Evolutionary conservation across 768 basidiomycete genomes (phyloP).

Genomic region (Clathrus columnatus): DNA sequence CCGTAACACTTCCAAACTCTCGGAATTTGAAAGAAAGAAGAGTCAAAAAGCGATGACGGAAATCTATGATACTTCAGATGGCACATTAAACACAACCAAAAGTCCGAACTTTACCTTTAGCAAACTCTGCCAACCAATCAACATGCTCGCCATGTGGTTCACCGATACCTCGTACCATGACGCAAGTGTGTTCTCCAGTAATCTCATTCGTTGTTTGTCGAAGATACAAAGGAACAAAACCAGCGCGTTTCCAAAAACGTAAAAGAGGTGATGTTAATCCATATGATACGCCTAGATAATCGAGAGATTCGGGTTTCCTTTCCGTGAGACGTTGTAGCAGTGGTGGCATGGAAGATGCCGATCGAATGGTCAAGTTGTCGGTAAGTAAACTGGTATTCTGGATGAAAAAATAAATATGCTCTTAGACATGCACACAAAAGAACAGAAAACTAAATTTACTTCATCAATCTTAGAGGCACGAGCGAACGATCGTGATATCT

Average conservation of each 20-base stretch:
- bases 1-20: slow-evolving; percentile 83
- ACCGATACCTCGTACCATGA: slow-evolving; percentile 86
- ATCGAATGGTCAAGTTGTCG: slow-evolving; percentile 67
- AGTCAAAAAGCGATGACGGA: slow-evolving; percentile 81
- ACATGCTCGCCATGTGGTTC: slow-evolving; percentile 53
- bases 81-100: neutral
- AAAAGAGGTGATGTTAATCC: slow-evolving; percentile 84
- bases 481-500: slow-evolving; percentile 10
- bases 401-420: neutral
- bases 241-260: slow-evolving; percentile 93
- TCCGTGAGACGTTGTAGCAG: slow-evolving; percentile 86
- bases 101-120: slow-evolving; percentile 49
- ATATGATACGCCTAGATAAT: slow-evolving; percentile 95
- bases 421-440: neutral
- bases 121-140: slow-evolving; percentile 84
- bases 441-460: neutral
- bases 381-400: slow-evolving; percentile 56
- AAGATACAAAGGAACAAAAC: slow-evolving; percentile 85
- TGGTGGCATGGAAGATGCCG: slow-evolving; percentile 78
- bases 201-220: slow-evolving; percentile 91
- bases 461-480: slow-evolving; percentile 5
- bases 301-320: slow-evolving; percentile 79
- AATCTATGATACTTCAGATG: slow-evolving; percentile 49
- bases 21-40: slow-evolving; percentile 91
- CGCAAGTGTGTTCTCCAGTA: slow-evolving; percentile 93